Conservation (phyloP, 305 asterid species). For the Fraxinus paxiana region DNA sequence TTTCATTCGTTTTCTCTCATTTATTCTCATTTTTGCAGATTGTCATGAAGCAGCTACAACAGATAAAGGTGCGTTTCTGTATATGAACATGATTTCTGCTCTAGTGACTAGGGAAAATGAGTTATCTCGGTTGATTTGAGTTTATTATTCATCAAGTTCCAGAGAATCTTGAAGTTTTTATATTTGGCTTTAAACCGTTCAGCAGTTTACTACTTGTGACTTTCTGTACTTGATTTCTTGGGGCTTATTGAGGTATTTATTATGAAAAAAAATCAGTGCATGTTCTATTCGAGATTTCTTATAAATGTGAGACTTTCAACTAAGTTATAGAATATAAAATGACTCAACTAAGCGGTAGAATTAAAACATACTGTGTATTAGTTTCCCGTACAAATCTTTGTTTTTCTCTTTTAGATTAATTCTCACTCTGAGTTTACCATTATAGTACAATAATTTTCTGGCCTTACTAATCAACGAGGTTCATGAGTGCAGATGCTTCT, state of each 20-base stretch:
- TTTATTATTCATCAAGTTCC: background rate
- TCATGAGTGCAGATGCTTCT: background rate
- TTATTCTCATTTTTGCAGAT: slow-evolving; percentile 41
- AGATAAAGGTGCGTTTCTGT: slow-evolving; percentile 55
- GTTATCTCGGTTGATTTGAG: background rate
- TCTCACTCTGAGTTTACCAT: background rate
- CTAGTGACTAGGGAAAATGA: slow-evolving; percentile 1
- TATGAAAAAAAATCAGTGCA: background rate
- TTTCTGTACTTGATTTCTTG: background rate
- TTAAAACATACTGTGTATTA: background rate
- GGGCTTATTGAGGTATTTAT: background rate
- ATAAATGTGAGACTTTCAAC: background rate
- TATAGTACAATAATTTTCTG: background rate
- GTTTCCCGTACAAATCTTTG: background rate
- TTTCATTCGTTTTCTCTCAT: slow-evolving; percentile 11
- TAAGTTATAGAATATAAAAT: background rate
- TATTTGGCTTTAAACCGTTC: background rate
- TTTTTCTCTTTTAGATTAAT: background rate
- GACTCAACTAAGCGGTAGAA: background rate
- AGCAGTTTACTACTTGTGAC: background rate
- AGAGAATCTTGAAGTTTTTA: background rate
- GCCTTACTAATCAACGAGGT: background rate
- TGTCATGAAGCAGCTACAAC: slow-evolving; percentile 68
- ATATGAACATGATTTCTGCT: background rate
- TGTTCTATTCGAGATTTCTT: background rate